These are phyloP conservation scores for Zygosaccharomyces gambellarensis DNA, from an alignment of 805 yeast genomes.

Conservation along the genomic window DNA sequence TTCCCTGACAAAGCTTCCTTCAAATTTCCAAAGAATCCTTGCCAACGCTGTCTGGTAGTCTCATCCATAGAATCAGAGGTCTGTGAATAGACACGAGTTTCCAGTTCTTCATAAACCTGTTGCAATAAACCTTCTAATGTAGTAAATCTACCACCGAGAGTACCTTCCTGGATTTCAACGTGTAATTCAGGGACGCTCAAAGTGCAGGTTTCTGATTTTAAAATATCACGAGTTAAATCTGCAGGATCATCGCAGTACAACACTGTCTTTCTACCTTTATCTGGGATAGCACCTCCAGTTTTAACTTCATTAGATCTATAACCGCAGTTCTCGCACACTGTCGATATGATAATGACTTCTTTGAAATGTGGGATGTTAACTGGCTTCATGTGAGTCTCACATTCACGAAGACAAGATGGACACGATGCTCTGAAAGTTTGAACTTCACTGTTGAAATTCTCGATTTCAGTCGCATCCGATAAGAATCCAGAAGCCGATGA, in stretches of 20 bases:
- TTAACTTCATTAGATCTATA: slow-evolving; percentile 96
- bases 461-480: slow-evolving; percentile 72
- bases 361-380: slow-evolving; percentile 97
- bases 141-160: slow-evolving; percentile 96
- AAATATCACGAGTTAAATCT: slow-evolving; percentile 88
- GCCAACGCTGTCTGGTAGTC: slow-evolving; percentile 78
- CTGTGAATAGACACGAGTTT: slow-evolving; percentile 74
- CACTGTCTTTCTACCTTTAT: slow-evolving; percentile 68
- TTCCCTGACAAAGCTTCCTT: slow-evolving; percentile 79
- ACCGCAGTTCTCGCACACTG: slow-evolving; percentile 88
- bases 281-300: slow-evolving; percentile 96
- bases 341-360: slow-evolving; percentile 94
- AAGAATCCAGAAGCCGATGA: slow-evolving; percentile 43
- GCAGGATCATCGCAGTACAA: slow-evolving; percentile 73
- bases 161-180: slow-evolving; percentile 90
- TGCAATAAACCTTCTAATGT: slow-evolving; percentile 89
- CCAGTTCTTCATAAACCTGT: slow-evolving; percentile 87
- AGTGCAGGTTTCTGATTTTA: slow-evolving; percentile 92
- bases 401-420: slow-evolving; percentile 70
- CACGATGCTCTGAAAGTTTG: slow-evolving; percentile 91
- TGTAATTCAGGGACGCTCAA: slow-evolving; percentile 79
- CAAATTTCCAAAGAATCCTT: slow-evolving; percentile 63
- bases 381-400: slow-evolving; percentile 94
- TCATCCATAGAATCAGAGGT: slow-evolving; percentile 90
- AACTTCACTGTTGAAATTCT: slow-evolving; percentile 82